A percentile compares a stretch with the other conserved stretches of the same genome.
phyloP scores from a whole-genome alignment of 257 asterid species.

The Cordia subcordata region DNA sequence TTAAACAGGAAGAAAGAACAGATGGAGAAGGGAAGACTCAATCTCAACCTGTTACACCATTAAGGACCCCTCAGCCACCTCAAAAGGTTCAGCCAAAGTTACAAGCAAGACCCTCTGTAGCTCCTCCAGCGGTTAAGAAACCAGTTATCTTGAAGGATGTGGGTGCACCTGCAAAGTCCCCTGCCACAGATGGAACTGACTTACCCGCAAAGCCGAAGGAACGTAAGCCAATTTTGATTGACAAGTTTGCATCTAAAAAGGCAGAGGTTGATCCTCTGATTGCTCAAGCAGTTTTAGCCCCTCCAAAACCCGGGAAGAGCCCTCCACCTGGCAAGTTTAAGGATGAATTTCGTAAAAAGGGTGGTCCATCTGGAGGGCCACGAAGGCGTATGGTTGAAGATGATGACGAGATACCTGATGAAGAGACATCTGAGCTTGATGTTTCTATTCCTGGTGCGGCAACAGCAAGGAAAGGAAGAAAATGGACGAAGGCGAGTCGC shows the following conservation, averaged over 20 bases:
- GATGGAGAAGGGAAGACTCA: conserved; percentile 33
- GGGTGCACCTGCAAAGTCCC: conserved; percentile 51
- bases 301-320: conserved; percentile 62
- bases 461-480: conserved; percentile 73
- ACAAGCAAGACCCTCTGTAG: conserved; percentile 71
- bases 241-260: conserved; percentile 92
- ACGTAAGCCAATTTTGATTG: conserved; percentile 82
- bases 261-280: conserved; percentile 65
- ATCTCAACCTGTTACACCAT: conserved; percentile 40
- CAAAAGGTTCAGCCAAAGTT: conserved; percentile 54
- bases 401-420: conserved; percentile 43
- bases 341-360: conserved; percentile 61
- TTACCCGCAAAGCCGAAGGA: conserved; percentile 44
- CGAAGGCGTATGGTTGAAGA: conserved; percentile 56
- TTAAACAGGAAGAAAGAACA: conserved; percentile 36
- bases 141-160: conserved; percentile 82
- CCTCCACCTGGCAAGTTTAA: conserved; percentile 61
- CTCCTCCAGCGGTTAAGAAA: conserved; percentile 54
- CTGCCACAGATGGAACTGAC: conserved; percentile 37
- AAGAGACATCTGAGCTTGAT: conserved; percentile 62
- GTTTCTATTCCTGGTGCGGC: conserved; percentile 74
- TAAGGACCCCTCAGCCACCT: conserved; percentile 51
- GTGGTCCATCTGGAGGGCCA: conserved; percentile 49
- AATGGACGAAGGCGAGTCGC: conserved; percentile 97
- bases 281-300: conserved; percentile 80